Base-by-base conservation (phyloP, 1,284 basidiomycete species). In the Neonothopanus nambi region DNA sequence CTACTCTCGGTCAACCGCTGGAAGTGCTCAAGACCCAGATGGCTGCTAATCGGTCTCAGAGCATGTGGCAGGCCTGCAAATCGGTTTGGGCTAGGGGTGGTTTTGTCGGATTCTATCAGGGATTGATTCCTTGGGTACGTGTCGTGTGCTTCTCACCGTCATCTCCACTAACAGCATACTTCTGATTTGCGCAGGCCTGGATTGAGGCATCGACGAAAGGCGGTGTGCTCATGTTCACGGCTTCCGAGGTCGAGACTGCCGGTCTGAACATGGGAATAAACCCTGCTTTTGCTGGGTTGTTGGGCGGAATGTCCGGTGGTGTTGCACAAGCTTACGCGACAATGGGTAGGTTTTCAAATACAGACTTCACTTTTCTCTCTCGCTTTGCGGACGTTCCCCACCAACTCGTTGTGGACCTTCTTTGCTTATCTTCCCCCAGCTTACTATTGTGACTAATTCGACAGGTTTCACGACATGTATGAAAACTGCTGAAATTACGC, bases 191-290 rank as follows among this genome's bases (percentile, higher is more conserved):
- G 5, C 60, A 95, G 93, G 97, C 97, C 24, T 99, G 97, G 97
- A 98, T 99, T 66, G 97, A 99, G 72, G 97, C 96, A 1, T 98
- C 95, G 1, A 99, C 97, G 2, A 99, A 99, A 70, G 97, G 97
- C 49, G 97, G 82, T 51, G 97, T 99, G 36, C 81, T 99, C 36
- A 80, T 99, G 58, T 99, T 99, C 76, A 89, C 95, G 26, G 94
- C 96, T 20, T 90, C 94, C 3, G 97, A 98, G 71, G 91, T 99
- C 48, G 95, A 99, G 71, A 84, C 85, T 33, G 81, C 81, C 47
- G 76, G 79, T 33, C 76, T 83, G 36, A 62, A 65, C 7, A 73
- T 89, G 62, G 93, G 93, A 24, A 72, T 96, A 51, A 89, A 80
- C 62, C 87, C 93, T 24, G 95, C 89, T 21, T 78, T 80, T 21